Base-by-base conservation (phyloP, 306 rosid species). In the Biancaea sappan region DNA sequence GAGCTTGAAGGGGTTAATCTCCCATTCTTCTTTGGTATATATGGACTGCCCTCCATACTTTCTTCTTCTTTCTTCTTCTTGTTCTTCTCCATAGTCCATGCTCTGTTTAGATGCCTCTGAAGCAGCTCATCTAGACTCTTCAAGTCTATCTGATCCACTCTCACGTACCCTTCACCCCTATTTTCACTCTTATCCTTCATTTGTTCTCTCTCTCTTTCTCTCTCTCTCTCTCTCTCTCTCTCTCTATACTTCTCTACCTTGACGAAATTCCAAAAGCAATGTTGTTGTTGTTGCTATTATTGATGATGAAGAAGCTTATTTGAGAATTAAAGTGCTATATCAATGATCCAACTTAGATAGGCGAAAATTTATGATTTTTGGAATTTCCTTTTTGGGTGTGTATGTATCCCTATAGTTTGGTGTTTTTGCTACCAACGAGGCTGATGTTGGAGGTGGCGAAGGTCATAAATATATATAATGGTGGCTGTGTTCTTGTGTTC, bases 141-240 rank as follows among this genome's bases (percentile, higher is more conserved):
- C 86, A 94, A 96, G 87, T 94, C 99, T 87, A 94, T 92, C 76
- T 94, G 97, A 86, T 94, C 99, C 43, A 97, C 99, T 69, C 99
- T 92, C 76, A 92, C 93, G 79, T 94, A 94, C 83, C 89, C 94
- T 10, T 86, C 89, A 9, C 80, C 90, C 21, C 89, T 92, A 79
- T 83, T 83, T 73, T 94, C 99, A 74, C 85, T 86, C 84, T 92
- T 94, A 89, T 84, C 94, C 79, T 84, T 92, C 99, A 92, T 94
- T 29, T n/a, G n/a, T n/a, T n/a, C n/a, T n/a, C n/a, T n/a, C n/a
- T n/a, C n/a, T n/a, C n/a, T n/a, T n/a, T n/a, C n/a, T n/a, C n/a
- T n/a, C n/a, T n/a, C n/a, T n/a, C n/a, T n/a, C n/a, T 92, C n/a
- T n/a, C n/a, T n/a, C n/a, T n/a, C 34, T 66, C 32, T 44, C 34